Evolutionary conservation across 106 monocot species (phyloP).

Genomic region (Allium cepa): DNA sequence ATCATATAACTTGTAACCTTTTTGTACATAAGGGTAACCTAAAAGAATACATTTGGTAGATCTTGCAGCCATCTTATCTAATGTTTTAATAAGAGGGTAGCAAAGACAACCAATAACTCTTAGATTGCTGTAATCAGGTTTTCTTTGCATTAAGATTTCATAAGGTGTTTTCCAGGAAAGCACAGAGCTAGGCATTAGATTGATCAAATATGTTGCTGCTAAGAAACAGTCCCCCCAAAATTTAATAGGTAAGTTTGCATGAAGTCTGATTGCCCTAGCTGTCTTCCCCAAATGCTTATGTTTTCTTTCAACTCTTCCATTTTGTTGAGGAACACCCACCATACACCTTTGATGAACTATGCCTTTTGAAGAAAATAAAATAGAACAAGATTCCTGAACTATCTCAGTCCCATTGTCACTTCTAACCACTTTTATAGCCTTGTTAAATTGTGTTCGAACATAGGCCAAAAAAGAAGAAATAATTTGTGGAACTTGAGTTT

Average conservation of each 20-base stretch:
- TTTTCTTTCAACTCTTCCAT: neutral
- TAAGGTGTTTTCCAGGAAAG: neutral
- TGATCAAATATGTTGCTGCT: neutral
- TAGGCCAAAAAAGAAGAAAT: neutral
- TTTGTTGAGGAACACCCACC: neutral
- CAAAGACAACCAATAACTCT: neutral
- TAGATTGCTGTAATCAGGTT: neutral
- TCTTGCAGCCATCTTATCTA: too few species aligned
- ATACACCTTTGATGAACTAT: neutral
- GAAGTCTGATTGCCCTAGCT: neutral
- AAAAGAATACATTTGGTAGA: too few species aligned
- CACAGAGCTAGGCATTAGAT: neutral
- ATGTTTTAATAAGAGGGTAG: neutral
- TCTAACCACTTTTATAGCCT: neutral
- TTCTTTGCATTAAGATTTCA: neutral
- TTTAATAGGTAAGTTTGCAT: neutral
- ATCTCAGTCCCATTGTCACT: neutral
- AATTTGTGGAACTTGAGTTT: neutral
- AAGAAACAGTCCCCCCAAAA: neutral
- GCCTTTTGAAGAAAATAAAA: neutral
- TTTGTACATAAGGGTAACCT: too few species aligned
- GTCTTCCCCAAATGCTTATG: neutral
- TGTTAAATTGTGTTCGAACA: constrained; percentile 5
- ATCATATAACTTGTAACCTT: too few species aligned
- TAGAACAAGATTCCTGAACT: neutral